Evolutionary conservation across 1,284 basidiomycete genomes (phyloP), one percentile per base, ranked within the genome.

Genomic region (Athelia sp.): DNA sequence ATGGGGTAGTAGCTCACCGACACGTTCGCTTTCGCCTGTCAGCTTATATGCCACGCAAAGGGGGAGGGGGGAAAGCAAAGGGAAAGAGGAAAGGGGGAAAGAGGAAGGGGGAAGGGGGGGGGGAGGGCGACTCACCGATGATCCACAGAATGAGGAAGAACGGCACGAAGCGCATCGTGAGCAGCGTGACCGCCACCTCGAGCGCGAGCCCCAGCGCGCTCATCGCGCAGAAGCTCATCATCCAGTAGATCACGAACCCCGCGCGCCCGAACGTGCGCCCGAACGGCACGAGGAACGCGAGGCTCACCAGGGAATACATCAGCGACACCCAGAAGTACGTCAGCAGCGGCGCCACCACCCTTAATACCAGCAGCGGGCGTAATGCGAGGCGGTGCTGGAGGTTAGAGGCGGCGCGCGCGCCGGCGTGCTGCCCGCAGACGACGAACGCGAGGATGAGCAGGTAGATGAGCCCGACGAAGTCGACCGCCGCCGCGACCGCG

Each of bases 391-490:
- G 75, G 23, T 59, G 64, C 19, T 75, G 70, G 6, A 82, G 56
- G 3, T 77, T 76, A 17, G 81, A 72, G 6, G 50, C 54, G 9
- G 54, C 48, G n/a, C 66, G 62, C 1, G 70, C 73, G n/a, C 45
- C 56, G 48, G 55, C 61, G 54, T 67, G 46, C 57, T 65, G 56
- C 64, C 71, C 62, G 50, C 65, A 60, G 48, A 64, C 62, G 62
- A 78, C 70, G 21, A 74, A 72, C 60, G 81, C 68, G 24, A 83
- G 65, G 52, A 91, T 88, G 48, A 82, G 67, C 43, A 87, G 69
- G 68, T 90, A 92, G 52, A 91, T 85, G 4, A 88, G 70, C 22
- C 86, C 90, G 21, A 91, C 87, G 52, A 85, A 87, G 35, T 81
- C 76, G 43, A 83, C 76, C 0, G 89, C 90, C 10, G 78, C 72